Base-by-base conservation (phyloP, 768 basidiomycete species). In the Cyclocybe aegerita region DNA sequence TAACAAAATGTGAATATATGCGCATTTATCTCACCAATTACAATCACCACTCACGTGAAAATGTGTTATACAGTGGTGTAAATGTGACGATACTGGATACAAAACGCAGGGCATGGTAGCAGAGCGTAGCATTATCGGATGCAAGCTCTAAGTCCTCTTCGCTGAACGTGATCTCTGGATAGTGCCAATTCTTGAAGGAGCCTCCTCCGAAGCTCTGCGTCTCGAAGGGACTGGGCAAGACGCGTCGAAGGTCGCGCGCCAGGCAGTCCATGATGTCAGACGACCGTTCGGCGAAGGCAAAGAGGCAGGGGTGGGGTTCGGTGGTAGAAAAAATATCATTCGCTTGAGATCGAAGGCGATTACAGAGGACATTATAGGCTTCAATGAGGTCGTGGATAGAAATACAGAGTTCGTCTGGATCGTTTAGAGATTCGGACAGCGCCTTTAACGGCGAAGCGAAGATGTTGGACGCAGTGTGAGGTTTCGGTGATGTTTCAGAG, bases 341-440 rank as follows among this genome's bases (percentile, higher is more conserved):
- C 23, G 63, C 58, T 31, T 65, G 60, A 9, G 62, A 52, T 9
- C 70, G 70, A 48, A 86, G 65, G 23, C 79, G 74, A 29, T 64
- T 63, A 0, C 75, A 74, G 38, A 88, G 70, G 0, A 74, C 69
- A 54, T 66, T 70, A 58, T 88, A 88, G 9, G 86, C 83, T 60
- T 88, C 84, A 36, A 76, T 67, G 51, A 87, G 65, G 62, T 84
- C 82, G 56, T 82, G 80, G 23, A 69, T 49, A 1, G 77, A 70
- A n/a, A 79, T 64, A 31, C 63, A 59, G 33, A 69, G 63, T 35
- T 48, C 54, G 6, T 67, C 64, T 1, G 63, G 60, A 17, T 75
- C 69, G n/a, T 67, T 61, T 17, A 74, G 55, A 3, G 82, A 80
- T 52, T 75, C 73, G 7, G 72, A 46, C 35, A 86, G 70, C 9